Evolutionary conservation across 2,329 filamentous ascomycete genomes (phyloP), one percentile per base, ranked within the genome.

Genomic region (Fragosphaeria purpurea): DNA sequence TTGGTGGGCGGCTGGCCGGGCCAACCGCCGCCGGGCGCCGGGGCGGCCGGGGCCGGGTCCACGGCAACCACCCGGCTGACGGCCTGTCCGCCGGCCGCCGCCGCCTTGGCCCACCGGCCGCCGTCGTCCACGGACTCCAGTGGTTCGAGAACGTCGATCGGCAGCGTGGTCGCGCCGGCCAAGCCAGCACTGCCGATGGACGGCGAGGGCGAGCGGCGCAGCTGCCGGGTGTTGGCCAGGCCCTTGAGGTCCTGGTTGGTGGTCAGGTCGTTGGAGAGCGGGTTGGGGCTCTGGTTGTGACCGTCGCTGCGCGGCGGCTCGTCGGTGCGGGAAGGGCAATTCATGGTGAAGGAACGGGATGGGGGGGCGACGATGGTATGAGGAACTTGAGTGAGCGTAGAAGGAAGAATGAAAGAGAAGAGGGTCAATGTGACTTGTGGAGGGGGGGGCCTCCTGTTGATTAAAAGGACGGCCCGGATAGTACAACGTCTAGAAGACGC

Each of bases 161-260:
- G 35, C 48, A 52, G 34, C 41, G 55, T 41, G 4, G 48, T 40
- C 5, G 50, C 35, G 12, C 47, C 57, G 13, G 56, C 57, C 44
- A 60, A 58, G 9, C 62, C 62, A 4, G 64, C 61, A 49, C 60
- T 54, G 34, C 58, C 54, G 44, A 62, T 59, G 37, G 56, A 34
- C 48, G 53, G 34, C 41, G 55, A 43, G 3, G 48, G 40, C 5
- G 50, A 34, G 12, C 57, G 59, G 13, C 61, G 57, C 48, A 59
- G 62, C 41, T 58, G 59, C 32, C 66, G 60, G 30, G 62, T 50
- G 50, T 78, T 80, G 46, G 71, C 73, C 57, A 76, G 67, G 53
- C 72, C 70, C 57, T 76, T 74, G 51, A 81, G 63, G 57, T 80
- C 76, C 51, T 73, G 71, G 53, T 75, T 73, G 11, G 77, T 80